phyloP scores from a whole-genome alignment of 768 basidiomycete species.

The Sutorius australiensis region DNA sequence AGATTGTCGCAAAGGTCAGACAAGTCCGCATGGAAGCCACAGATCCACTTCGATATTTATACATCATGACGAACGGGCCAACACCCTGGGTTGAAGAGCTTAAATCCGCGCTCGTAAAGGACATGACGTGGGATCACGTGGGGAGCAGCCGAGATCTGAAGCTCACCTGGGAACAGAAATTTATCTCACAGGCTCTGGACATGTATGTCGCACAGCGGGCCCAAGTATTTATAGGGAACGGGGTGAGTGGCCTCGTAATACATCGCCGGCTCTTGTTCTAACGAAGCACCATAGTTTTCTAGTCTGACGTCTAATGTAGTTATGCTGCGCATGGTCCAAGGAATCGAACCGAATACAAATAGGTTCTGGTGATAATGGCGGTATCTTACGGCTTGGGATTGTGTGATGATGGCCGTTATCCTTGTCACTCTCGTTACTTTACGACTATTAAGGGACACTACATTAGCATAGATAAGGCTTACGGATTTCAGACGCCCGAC shows the following conservation, averaged over 20 bases:
- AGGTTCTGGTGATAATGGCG: slow-evolving; percentile 34
- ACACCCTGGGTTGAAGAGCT: slow-evolving; percentile 40
- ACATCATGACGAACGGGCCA: slow-evolving; percentile 48
- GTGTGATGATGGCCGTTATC: neutral
- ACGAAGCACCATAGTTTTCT: slow-evolving; percentile 29
- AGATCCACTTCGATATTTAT: slow-evolving; percentile 35
- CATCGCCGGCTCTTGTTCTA: neutral
- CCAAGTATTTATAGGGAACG: slow-evolving; percentile 52
- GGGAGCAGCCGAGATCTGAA: slow-evolving; percentile 41
- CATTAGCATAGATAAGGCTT: neutral
- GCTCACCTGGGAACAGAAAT: slow-evolving; percentile 41
- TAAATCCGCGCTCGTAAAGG: slow-evolving; percentile 31
- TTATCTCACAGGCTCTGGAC: slow-evolving; percentile 44
- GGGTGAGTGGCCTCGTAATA: slow-evolving; percentile 33
- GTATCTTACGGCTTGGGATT: neutral
- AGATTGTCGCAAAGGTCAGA: slow-evolving; percentile 40
- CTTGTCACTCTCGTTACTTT: neutral
- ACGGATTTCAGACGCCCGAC: too few species aligned
- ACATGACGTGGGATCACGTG: slow-evolving; percentile 39
- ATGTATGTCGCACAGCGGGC: slow-evolving; percentile 49
- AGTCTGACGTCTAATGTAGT: slow-evolving; percentile 41
- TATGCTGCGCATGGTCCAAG: slow-evolving; percentile 35
- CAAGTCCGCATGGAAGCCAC: slow-evolving; percentile 28
- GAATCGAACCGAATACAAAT: slow-evolving; percentile 26
- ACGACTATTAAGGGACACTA: neutral